A percentile compares a stretch with the other conserved stretches of the same genome.
These are phyloP conservation scores for Cordyceps pruinosa DNA, from an alignment of 2,329 filamentous ascomycete genomes.

Conservation along the genomic window DNA sequence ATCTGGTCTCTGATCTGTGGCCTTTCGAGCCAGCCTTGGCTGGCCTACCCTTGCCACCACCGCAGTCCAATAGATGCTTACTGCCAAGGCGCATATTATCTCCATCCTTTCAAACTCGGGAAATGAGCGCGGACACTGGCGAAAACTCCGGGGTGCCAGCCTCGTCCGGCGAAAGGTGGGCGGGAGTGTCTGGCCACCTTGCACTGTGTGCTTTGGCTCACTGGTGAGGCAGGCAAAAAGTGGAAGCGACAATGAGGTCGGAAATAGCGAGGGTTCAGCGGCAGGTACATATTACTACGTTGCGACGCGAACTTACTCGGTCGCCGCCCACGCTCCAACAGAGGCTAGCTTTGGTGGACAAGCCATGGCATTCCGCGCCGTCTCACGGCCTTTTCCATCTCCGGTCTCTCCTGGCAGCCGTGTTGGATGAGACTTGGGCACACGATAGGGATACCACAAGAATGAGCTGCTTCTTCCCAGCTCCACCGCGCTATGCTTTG, in stretches of 20 bases:
- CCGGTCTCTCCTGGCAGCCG: background rate
- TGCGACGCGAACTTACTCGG: background rate
- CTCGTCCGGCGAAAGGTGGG: background rate
- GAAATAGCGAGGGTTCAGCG: background rate
- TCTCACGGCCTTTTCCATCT: background rate
- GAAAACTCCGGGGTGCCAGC: background rate
- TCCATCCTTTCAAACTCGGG: background rate
- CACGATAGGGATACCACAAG: too few species aligned
- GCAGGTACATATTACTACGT: background rate
- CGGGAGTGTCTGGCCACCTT: too few species aligned
- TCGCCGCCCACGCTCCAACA: background rate
- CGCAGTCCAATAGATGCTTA: background rate
- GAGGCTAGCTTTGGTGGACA: background rate
- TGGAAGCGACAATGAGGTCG: background rate
- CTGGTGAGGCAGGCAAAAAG: slow-evolving; percentile 1
- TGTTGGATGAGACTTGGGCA: too few species aligned
- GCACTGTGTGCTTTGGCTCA: background rate
- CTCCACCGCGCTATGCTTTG: slow-evolving; percentile 8
- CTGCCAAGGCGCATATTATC: background rate
- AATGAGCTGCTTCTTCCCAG: background rate
- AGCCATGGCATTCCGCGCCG: background rate
- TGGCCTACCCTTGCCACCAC: too few species aligned
- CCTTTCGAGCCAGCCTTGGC: too few species aligned
- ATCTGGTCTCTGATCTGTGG: background rate
- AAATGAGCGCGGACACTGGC: too few species aligned